Evolutionary conservation across 148 eudicot species (phyloP), one percentile per base, ranked within the genome.

Genomic region (Dysphania ambrosioides): DNA sequence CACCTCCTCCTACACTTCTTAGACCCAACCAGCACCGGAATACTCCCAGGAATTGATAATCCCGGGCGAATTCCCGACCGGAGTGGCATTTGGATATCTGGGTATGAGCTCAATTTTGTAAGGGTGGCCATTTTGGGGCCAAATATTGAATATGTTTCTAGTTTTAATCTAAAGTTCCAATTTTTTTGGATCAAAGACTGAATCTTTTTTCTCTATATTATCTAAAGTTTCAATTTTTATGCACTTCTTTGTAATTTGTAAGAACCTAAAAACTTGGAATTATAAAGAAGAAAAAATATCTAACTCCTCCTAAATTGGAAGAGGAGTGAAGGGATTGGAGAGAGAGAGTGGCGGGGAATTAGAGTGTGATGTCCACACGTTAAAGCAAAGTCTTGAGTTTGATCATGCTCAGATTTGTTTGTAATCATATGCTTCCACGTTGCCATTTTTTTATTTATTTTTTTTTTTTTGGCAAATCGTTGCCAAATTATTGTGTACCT

Each of bases 311-410:
- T 56, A 9, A 57, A 9, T 59, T 42, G 27, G 41, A 24, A 57
- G 32, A 57, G 27, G 11, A 40, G 64, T 24, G 53, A 71, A 10
- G 26, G 23, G 38, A n/a, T 47, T 55, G 23, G 58, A 53, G 53
- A 8, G 60, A 67, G 42, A 71, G 70, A 79, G 74, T 21, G 35
- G 62, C n/a, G 77, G 18, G 30, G 56, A 55, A 69, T 57, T 78
- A 67, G 74, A 87, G 93, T 83, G 98, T 87, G 98, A 92, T 84
- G 88, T 77, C 98, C 98, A 92, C 97, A 92, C 98, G 98, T 90
- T 92, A 83, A 42, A 27, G 88, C 79, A 82, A 80, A 81, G 71
- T 31, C 59, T 77, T 26, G 32, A 62, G 49, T 66, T 77, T 26
- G 32, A 62, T 58, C 12, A 23, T 2, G 21, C 13, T 59, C 11